Evolutionary conservation across 148 eudicot genomes (phyloP).

Genomic region (Silene uniflora): DNA sequence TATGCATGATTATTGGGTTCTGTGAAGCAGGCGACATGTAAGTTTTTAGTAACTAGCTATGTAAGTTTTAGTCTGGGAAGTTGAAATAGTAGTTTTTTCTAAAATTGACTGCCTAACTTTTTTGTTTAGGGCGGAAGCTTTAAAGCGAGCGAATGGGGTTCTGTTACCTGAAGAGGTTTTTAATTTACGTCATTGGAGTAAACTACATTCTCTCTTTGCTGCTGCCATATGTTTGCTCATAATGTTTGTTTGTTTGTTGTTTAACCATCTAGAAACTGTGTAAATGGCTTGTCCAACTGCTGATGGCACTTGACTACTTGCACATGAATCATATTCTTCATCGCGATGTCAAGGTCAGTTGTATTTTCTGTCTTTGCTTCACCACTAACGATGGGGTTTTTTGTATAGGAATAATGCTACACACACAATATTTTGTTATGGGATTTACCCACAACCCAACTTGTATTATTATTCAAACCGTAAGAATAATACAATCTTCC

Average conservation of each 20-base stretch:
- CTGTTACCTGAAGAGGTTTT: conserved; percentile 86
- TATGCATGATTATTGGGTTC: conserved; percentile 87
- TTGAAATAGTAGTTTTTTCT: conserved; percentile 3
- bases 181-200: background rate
- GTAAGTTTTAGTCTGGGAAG: background rate
- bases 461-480: too few species aligned
- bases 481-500: too few species aligned
- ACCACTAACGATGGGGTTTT: background rate
- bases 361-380: background rate
- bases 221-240: conserved; percentile 9
- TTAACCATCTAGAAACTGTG: conserved; percentile 62
- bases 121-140: conserved; percentile 70
- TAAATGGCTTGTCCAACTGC: conserved; percentile 93
- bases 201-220: conserved; percentile 11
- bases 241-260: conserved; percentile 7
- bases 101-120: conserved; percentile 11
- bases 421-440: too few species aligned
- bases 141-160: conserved; percentile 71
- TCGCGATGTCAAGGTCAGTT: conserved; percentile 88
- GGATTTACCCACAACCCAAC: too few species aligned
- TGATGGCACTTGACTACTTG: conserved; percentile 91
- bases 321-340: conserved; percentile 89
- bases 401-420: too few species aligned
- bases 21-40: conserved; percentile 99
- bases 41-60: conserved; percentile 31